These are phyloP conservation scores for Paratinospora sagittata DNA, from an alignment of 164 flowering plant genomes.

Conservation along the genomic window DNA sequence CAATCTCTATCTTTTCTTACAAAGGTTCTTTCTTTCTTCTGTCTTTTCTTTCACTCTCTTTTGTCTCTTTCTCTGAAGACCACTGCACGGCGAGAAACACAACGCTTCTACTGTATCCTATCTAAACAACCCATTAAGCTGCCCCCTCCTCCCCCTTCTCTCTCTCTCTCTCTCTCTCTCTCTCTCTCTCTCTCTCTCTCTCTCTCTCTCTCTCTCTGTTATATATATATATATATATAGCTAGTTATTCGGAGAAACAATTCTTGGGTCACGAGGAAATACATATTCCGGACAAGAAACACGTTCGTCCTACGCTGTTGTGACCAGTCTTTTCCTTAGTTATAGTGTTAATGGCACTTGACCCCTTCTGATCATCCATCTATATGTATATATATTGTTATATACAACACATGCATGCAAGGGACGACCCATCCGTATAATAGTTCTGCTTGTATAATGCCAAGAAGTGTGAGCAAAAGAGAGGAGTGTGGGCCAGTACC, in stretches of 20 bases:
- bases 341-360: too few species aligned
- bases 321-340: not conserved
- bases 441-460: too few species aligned
- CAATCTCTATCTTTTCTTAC: constrained; percentile 35
- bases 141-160: not conserved
- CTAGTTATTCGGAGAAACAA: not conserved
- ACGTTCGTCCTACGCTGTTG: constrained; percentile 23
- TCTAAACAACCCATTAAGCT: not conserved
- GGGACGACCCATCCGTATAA: too few species aligned
- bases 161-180: not conserved
- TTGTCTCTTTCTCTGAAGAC: constrained; percentile 44
- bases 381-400: too few species aligned
- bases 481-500: too few species aligned
- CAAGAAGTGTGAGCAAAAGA: too few species aligned
- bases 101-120: constrained; percentile 8
- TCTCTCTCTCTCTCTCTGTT: not conserved
- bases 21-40: constrained; percentile 49
- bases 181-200: not conserved
- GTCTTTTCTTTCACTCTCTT: constrained; percentile 56
- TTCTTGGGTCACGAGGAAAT: constrained; percentile 34
- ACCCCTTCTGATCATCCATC: too few species aligned
- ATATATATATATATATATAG: too few species aligned
- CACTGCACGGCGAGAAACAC: constrained; percentile 26
- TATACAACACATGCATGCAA: too few species aligned
- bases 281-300: constrained; percentile 22